Evolutionary conservation across 2,329 filamentous ascomycete genomes (phyloP).

Genomic region (Fusarium pseudoanthophilum): DNA sequence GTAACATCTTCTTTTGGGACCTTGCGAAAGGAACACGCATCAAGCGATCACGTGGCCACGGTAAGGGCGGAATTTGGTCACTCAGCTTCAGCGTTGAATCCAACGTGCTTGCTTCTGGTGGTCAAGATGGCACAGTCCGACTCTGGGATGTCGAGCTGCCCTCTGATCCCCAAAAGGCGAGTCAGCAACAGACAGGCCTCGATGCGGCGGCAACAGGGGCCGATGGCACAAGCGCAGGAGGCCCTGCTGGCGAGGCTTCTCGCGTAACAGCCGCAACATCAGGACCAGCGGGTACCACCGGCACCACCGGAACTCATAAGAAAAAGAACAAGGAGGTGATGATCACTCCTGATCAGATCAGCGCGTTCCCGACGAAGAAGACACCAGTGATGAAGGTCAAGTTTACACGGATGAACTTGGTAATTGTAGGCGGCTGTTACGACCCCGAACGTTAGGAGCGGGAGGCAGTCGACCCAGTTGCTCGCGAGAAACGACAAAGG

Average conservation of each 20-base stretch:
- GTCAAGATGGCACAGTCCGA: slow-evolving; percentile 90
- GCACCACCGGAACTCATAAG: slow-evolving; percentile 58
- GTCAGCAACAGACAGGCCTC: slow-evolving; percentile 55
- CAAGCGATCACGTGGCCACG: slow-evolving; percentile 94
- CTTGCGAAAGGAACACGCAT: slow-evolving; percentile 84
- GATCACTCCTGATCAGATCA: slow-evolving; percentile 92
- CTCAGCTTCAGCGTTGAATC: slow-evolving; percentile 95
- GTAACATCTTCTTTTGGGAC: slow-evolving; percentile 95
- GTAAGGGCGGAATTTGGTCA: slow-evolving; percentile 92
- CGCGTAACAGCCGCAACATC: slow-evolving; percentile 42
- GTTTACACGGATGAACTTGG: slow-evolving; percentile 95
- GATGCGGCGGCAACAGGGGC: slow-evolving; percentile 56
- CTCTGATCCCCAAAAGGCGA: slow-evolving; percentile 71
- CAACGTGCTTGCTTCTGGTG: slow-evolving; percentile 87
- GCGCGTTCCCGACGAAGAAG: slow-evolving; percentile 95
- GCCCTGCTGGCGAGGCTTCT: slow-evolving; percentile 45
- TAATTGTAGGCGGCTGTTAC: slow-evolving; percentile 83
- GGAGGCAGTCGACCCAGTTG: slow-evolving; percentile 22
- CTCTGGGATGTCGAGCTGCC: slow-evolving; percentile 90
- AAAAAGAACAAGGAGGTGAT: slow-evolving; percentile 92
- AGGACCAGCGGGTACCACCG: slow-evolving; percentile 43
- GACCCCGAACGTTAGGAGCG: slow-evolving; percentile 60
- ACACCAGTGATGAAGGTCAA: slow-evolving; percentile 92
- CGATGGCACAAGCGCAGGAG: slow-evolving; percentile 52
- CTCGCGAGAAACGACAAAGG: slow-evolving; percentile 14